These are phyloP conservation scores for Cetradonia linearis DNA, from an alignment of 495 filamentous ascomycete species.

Conservation along the genomic window DNA sequence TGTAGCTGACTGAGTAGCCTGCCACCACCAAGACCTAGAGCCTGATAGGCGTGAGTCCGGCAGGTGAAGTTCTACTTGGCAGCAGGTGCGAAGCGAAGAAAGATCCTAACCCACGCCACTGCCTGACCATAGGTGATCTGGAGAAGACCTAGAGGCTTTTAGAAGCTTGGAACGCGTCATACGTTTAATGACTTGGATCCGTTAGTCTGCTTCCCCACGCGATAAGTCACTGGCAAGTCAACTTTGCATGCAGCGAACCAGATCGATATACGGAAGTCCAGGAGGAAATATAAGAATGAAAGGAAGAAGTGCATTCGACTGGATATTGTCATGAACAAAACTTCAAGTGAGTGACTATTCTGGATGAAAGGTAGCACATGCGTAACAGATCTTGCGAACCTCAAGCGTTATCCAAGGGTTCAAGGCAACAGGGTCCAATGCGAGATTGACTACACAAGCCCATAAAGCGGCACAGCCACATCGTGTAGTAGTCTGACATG, in stretches of 20 bases:
- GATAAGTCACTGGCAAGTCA: background rate
- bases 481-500: background rate
- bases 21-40: no score
- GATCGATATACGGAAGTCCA: background rate
- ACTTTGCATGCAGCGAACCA: background rate
- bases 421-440: background rate
- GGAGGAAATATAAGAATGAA: background rate
- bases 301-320: background rate
- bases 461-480: background rate
- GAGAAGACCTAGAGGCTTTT: no score
- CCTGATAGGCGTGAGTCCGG: background rate
- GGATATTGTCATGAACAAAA: background rate
- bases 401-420: background rate
- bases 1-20: background rate
- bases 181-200: background rate
- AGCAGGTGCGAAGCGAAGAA: background rate
- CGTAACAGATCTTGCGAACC: background rate
- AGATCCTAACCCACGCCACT: background rate
- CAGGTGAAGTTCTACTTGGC: no score
- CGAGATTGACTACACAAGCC: background rate
- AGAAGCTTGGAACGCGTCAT: background rate
- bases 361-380: background rate
- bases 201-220: background rate
- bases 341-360: background rate
- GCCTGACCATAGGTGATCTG: background rate